phyloP scores from a whole-genome alignment of 1,284 basidiomycete genomes.

The Singerocomus rubriflavus region DNA sequence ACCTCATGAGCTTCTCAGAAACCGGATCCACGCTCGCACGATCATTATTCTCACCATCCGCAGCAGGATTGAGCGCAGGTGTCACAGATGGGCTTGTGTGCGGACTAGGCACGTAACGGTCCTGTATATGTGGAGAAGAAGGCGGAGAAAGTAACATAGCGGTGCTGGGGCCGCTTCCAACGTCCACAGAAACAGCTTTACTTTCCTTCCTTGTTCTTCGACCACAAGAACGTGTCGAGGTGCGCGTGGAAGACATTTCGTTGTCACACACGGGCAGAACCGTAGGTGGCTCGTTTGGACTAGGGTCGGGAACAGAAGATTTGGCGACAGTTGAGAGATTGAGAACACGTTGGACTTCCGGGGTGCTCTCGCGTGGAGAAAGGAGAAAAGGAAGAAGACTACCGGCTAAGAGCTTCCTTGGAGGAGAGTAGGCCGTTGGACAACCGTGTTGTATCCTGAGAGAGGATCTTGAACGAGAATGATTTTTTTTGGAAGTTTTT shows the following conservation, averaged over 20 bases:
- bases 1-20: conserved; percentile 7
- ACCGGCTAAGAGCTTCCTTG: conserved; percentile 20
- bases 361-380: conserved; percentile 7
- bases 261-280: neutral
- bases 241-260: neutral
- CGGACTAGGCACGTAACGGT: conserved; percentile 2
- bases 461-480: conserved; percentile 22
- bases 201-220: conserved; percentile 19
- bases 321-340: conserved; percentile 16
- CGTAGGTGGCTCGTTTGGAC: neutral
- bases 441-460: neutral
- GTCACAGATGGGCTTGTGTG: conserved; percentile 5
- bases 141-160: conserved; percentile 29
- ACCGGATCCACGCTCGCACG: neutral
- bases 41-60: neutral
- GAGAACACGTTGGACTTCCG: conserved; percentile 1
- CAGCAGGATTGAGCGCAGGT: neutral
- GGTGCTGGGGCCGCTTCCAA: conserved; percentile 11
- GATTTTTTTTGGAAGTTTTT: conserved; percentile 4
- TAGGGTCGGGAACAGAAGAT: conserved; percentile 5
- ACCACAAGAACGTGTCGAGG: conserved; percentile 11
- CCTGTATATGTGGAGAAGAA: conserved; percentile 14
- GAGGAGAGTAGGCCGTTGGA: neutral
- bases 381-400: conserved; percentile 14
- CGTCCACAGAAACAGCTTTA: neutral